Percentiles rank a stretch among this genome's conserved stretches.
Evolutionary conservation across 768 basidiomycete genomes (phyloP).

Genomic region (Cystofilobasidium ferigula): DNA sequence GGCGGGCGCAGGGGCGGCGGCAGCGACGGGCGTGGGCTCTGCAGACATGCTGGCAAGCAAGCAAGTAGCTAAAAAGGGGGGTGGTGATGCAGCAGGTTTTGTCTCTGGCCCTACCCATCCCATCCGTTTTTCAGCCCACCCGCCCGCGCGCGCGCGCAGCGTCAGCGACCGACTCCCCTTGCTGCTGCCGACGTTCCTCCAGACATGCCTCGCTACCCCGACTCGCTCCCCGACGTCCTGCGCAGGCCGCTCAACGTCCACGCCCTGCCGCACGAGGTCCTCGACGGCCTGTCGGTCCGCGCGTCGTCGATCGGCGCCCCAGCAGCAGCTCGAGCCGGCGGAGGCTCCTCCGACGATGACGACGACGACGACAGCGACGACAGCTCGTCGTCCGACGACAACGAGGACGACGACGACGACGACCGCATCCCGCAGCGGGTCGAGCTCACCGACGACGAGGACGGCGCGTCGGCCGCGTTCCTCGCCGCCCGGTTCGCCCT

Average conservation of each 20-base stretch:
- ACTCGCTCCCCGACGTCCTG: not conserved
- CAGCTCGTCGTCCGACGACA: constrained; percentile 28
- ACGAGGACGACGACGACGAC: constrained; percentile 57
- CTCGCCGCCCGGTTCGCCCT: constrained; percentile 37
- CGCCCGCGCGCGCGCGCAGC: no score
- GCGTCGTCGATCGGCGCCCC: constrained; percentile 27
- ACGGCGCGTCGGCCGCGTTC: constrained; percentile 27
- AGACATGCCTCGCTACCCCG: not conserved
- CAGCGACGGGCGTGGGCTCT: not conserved
- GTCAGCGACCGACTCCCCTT: no score
- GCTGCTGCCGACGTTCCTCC: no score
- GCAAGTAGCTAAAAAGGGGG: no score
- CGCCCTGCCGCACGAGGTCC: constrained; percentile 56
- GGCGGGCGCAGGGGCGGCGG: constrained; percentile 4
- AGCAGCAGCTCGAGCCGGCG: constrained; percentile 26
- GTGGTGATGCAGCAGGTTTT: no score
- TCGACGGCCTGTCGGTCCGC: constrained; percentile 55
- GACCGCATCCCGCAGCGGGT: constrained; percentile 46
- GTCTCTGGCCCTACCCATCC: no score
- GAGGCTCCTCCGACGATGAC: constrained; percentile 55
- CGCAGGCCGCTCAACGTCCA: constrained; percentile 47
- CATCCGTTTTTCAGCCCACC: no score
- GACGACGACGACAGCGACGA: constrained; percentile 53
- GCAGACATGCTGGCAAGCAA: constrained; percentile 21
- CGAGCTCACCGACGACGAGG: constrained; percentile 34